Evolutionary conservation across 805 yeast genomes (phyloP).

Genomic region (Yarrowia yakushimensis): DNA sequence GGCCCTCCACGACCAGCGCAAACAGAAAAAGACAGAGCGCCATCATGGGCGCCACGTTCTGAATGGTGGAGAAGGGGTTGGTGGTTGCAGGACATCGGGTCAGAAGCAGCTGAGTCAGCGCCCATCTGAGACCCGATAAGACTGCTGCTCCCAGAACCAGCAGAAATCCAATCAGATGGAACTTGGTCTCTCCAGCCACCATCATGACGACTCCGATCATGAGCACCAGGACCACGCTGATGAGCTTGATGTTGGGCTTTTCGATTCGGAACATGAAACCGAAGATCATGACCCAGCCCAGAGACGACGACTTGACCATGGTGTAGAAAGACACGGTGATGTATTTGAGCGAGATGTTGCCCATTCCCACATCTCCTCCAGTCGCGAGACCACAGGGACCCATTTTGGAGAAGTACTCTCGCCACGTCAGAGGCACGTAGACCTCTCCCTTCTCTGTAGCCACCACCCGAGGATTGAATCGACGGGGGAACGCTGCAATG

Average conservation of each 20-base stretch:
- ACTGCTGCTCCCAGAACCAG: slow-evolving; percentile 75
- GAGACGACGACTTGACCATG: slow-evolving; percentile 84
- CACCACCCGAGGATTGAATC: slow-evolving; percentile 8
- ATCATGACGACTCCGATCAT: slow-evolving; percentile 80
- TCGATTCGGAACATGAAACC: slow-evolving; percentile 81
- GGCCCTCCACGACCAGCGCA: slow-evolving; percentile 71
- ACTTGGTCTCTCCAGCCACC: slow-evolving; percentile 52
- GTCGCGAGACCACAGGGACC: slow-evolving; percentile 84
- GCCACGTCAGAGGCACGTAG: slow-evolving; percentile 29
- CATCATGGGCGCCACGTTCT: slow-evolving; percentile 84
- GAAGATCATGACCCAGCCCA: slow-evolving; percentile 84
- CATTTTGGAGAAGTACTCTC: slow-evolving; percentile 47
- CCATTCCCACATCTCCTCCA: slow-evolving; percentile 91
- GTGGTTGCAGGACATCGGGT: slow-evolving; percentile 48
- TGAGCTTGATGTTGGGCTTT: slow-evolving; percentile 61
- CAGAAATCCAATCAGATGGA: slow-evolving; percentile 55
- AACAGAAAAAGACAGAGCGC: slow-evolving; percentile 54
- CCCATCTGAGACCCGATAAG: slow-evolving; percentile 92
- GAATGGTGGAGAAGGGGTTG: slow-evolving; percentile 78
- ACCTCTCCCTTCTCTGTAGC: slow-evolving; percentile 6
- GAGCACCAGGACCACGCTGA: slow-evolving; percentile 72
- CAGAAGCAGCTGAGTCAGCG: slow-evolving; percentile 79
- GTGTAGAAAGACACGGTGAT: slow-evolving; percentile 84
- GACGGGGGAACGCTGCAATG: not conserved
- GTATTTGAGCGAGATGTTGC: slow-evolving; percentile 75